Evolutionary conservation across 768 basidiomycete genomes (phyloP).

Genomic region (Mycena crocata): DNA sequence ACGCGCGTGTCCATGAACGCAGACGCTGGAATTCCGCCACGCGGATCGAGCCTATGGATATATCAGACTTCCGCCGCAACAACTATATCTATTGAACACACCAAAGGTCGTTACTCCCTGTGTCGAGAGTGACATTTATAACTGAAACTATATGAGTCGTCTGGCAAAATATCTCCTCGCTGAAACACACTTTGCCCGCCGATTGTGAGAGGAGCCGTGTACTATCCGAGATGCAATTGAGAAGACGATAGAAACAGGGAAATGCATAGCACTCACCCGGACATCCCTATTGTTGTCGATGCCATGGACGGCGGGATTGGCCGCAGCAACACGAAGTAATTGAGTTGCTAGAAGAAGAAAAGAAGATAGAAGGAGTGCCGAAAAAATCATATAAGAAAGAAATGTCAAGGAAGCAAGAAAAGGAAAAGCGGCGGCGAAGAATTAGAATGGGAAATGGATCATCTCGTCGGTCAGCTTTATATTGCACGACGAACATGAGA

Average conservation of each 20-base stretch:
- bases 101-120: conserved; percentile 24
- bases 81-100: too few relatives aligned
- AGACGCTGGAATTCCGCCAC: background rate
- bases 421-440: too few relatives aligned
- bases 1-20: conserved; percentile 16
- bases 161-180: too few relatives aligned
- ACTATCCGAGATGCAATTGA: background rate
- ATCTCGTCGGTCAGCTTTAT: too few relatives aligned
- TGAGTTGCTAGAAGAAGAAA: background rate
- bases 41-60: conserved; percentile 8
- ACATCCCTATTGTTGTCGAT: background rate
- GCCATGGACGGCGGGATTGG: conserved; percentile 12
- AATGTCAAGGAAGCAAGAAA: too few relatives aligned
- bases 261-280: background rate
- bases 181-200: background rate
- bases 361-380: background rate
- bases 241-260: too few relatives aligned
- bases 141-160: background rate
- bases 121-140: conserved; percentile 20
- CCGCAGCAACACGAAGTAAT: background rate
- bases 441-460: too few relatives aligned
- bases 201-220: conserved; percentile 3
- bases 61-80: too few relatives aligned
- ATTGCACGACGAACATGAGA: too few relatives aligned
- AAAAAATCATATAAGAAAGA: too few relatives aligned